A percentile compares a stretch with the other conserved stretches of the same genome.
phyloP scores from a whole-genome alignment of 2,329 filamentous ascomycete species.

The Cercospora sojina region DNA sequence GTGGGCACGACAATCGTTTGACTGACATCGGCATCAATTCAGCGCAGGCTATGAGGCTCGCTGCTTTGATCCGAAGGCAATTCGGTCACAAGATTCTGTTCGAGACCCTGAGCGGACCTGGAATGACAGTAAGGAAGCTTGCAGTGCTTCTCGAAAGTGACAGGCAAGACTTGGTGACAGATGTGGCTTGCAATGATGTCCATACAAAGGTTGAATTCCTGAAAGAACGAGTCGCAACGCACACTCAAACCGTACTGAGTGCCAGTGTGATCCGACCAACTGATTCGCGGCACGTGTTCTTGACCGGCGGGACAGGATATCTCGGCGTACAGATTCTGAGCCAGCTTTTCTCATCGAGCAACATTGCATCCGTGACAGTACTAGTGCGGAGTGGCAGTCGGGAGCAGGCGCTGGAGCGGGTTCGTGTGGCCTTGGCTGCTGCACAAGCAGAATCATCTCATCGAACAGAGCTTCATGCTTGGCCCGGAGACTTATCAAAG shows the following conservation, averaged over 20 bases:
- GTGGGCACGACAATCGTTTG: constrained; percentile 6
- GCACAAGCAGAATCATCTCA: background rate
- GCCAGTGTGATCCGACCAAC: background rate
- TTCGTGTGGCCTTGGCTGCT: background rate
- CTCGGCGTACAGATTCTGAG: background rate
- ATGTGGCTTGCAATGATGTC: background rate
- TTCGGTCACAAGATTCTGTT: background rate
- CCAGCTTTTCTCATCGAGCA: background rate
- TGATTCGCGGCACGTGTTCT: background rate
- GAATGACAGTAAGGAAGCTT: background rate
- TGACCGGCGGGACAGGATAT: background rate
- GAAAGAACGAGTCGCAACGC: background rate
- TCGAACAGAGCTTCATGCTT: background rate
- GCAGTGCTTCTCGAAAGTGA: background rate
- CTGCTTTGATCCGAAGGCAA: background rate
- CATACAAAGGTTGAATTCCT: background rate
- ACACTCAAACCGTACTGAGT: background rate
- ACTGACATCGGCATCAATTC: constrained; percentile 10
- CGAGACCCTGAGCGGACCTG: background rate
- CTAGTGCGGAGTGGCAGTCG: background rate
- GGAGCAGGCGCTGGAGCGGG: background rate
- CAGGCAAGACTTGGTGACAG: background rate
- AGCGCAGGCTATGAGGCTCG: constrained; percentile 10
- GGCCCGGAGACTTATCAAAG: background rate
- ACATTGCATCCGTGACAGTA: background rate